Evolutionary conservation across 768 basidiomycete genomes (phyloP), one percentile per base, ranked within the genome.

Genomic region (Psilocybe tampanensis): DNA sequence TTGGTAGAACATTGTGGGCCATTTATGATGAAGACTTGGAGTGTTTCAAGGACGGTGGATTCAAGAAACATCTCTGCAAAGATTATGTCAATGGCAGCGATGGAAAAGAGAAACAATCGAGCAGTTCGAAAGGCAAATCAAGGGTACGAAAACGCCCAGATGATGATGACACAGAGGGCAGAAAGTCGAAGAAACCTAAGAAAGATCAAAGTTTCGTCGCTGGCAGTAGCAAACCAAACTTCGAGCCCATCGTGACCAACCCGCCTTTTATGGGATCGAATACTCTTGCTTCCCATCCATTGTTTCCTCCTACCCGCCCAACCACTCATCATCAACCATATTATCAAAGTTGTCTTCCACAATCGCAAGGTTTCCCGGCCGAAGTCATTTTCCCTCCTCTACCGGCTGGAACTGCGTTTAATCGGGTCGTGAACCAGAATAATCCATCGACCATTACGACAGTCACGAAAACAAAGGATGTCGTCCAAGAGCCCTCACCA

Each of bases 1-100:
- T 90, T 32, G 92, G 94, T 32, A 84, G 93, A 47, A 92, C 91
- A 21, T 82, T 89, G 32, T 95, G 94, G 94, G 90, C 90, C 2
- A 91, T 95, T 60, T 89, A 84, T 70, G 86, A 92, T 56, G 86
- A 89, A 52, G 91, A 92, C 66, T 69, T 94, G 44, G 84, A 86
- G 21, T 94, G 94, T 63, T 96, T 96, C 65, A 80, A 83, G 56
- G 86, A 85, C 34, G 93, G 93, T 32, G 88, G 87, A n/a, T 95
- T 89, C 72, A 83, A 83, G 69, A 91, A 89, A 65, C 81, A 80
- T 26, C 68, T 81, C 18, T 81, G 80, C 64, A 79, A 80, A 58
- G 81, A 81, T 60, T 76, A 79, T 49, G 66, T 72, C 44, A 76
- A 74, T 50, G 70, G 70, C 33, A 67, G 65, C 36, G 69, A 72